Evolutionary conservation across 495 filamentous ascomycete species (phyloP), one percentile per base, ranked within the genome.

Genomic region (Friedmanniomyces simplex): DNA sequence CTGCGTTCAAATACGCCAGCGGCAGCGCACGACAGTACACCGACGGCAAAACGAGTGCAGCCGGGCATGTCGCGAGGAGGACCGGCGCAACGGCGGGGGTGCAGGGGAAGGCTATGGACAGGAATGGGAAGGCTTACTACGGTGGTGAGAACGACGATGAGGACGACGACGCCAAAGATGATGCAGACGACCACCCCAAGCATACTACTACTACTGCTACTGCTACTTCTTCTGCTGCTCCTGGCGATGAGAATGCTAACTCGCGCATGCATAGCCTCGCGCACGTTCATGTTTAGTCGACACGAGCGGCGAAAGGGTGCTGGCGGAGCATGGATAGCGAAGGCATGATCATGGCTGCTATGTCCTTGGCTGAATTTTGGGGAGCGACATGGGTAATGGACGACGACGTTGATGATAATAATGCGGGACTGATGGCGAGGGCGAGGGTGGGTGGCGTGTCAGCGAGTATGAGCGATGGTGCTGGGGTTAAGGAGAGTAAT

Each of bases 281-380:
- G 52, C 30, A 47, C 57, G 50, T 57, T 39, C 57, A 60, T 60
- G 57, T 57, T 54, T 64, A 64, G 61, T 52, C 61, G 50, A 43
- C 57, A 55, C 54, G 53, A 42, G 43, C 50, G 47, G 56, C 61
- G 22, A 3, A 55, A 59, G 55, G 52, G 54, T 41, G 60, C 60
- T 57, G 55, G 54, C 60, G 41, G 56, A 55, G 60, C 60, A 62
- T 62, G 55, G 45, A 50, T 58, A 50, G 54, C 52, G 59, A 39
- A 30, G 25, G 49, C 57, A 60, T 51, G 42, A 48, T 32, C 42
- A 55, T 22, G 52, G n/a, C 39, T 37, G 21, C 13, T 18, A 41
- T 54, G 18, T 20, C 14, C 5, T 18, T 54, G 18, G 25, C 13
- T 25, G 30, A 8, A 52, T 52, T 24, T 52, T 52, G 25, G 49